Evolutionary conservation across 2,329 filamentous ascomycete species (phyloP), one percentile per base, ranked within the genome.

Genomic region (Phaeosphaeriaceae sp.): DNA sequence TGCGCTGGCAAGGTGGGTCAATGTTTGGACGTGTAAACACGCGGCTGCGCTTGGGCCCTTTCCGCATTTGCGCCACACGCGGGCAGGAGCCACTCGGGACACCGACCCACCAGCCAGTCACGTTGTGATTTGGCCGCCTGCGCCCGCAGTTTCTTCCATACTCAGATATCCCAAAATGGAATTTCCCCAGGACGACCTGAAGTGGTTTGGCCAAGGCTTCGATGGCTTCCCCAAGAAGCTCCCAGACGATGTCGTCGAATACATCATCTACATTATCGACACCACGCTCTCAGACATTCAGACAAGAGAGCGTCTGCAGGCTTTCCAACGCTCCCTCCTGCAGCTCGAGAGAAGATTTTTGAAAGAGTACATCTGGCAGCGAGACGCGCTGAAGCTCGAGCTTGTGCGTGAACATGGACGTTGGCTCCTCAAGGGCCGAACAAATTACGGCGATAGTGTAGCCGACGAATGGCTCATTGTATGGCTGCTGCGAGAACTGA

Each of bases 391-490:
- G 62, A 84, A 83, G n/a, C 79, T 97, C 6, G 86, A 90, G 19
- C 76, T 87, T 27, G 73, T 80, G 45, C 82, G 82, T 82, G 69
- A 89, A 82, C 78, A 89, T 69, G 87, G 80, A 2, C 72, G 77
- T 49, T 83, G 80, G 66, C 88, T 89, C 62, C 84, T 99, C 6
- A 85, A 87, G 62, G 94, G 94, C 20, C 82, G 84, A 51, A 95
- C 92, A 0, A 91, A 94, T 74, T 98, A 93, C 70, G 93, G 94
- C 9, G 96, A 99, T 77, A 95, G 93, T 0, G 89, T 98, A 3
- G 94, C 97, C 71, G 95, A 99, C 69, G 96, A 99, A 80, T 99
- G 95, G 96, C 85, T 98, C 6, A 89, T 98, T 58, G 93, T 98
- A 20, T 97, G 93, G 78, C 81, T 98, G 5, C 82, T 99, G 27